These are phyloP conservation scores for Hericium coralloides DNA, from an alignment of 768 basidiomycete genomes.

Conservation along the genomic window DNA sequence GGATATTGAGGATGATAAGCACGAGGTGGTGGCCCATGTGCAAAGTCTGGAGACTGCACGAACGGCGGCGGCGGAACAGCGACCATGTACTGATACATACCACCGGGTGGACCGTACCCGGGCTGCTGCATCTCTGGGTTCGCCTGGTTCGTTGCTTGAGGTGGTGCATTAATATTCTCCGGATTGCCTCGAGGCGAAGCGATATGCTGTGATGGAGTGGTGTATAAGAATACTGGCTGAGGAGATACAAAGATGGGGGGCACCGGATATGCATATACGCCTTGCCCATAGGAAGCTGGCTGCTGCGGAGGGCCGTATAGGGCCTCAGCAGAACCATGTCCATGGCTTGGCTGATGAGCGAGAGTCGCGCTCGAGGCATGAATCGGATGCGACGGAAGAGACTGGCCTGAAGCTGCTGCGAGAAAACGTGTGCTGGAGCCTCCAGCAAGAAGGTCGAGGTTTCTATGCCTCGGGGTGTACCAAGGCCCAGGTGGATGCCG, in stretches of 20 bases:
- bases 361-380: slow-evolving; percentile 1
- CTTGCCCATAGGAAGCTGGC: neutral
- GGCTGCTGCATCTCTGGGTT: neutral
- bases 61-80: slow-evolving; percentile 7
- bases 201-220: slow-evolving; percentile 1
- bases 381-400: neutral
- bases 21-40: neutral
- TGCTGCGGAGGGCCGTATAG: neutral
- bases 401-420: neutral
- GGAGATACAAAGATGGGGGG: slow-evolving; percentile 3
- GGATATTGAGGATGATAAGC: neutral
- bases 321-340: slow-evolving; percentile 3
- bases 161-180: neutral
- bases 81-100: slow-evolving; percentile 2
- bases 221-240: slow-evolving; percentile 9
- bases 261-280: slow-evolving; percentile 3
- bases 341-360: neutral
- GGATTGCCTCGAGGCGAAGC: neutral
- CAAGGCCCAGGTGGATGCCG: slow-evolving; percentile 5
- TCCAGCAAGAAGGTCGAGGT: slow-evolving; percentile 9
- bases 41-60: neutral
- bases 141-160: slow-evolving; percentile 1
- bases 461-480: slow-evolving; percentile 8
- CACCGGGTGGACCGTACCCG: neutral
- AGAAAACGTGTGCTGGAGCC: slow-evolving; percentile 1